Base-by-base conservation (phyloP, 208 protist species). In the Leishmania tarentolae region DNA sequence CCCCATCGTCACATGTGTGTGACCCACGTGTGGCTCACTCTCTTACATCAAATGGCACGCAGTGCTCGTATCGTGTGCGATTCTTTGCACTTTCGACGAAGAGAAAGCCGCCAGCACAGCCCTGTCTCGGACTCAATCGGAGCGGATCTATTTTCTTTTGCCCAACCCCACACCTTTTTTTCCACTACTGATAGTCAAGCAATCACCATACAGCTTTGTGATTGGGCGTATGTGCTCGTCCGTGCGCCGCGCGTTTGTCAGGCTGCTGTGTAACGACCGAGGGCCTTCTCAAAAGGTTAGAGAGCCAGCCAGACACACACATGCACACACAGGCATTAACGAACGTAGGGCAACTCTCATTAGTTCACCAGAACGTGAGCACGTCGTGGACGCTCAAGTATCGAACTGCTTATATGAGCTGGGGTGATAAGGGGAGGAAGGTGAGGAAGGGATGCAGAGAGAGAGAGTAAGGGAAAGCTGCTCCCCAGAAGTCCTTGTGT, bases 251-350 rank as follows among this genome's bases (percentile, higher is more conserved):
- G 35, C 40, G 40, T 15, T 4, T 52, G 4, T 37, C 24, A 17
- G 11, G 15, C 9, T 52, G 68, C 40, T 13, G 44, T 24, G 24
- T 19, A 73, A 44, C 15, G 68, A 52, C 42, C 3, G 24, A 52
- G 11, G 42, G 52, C 52, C 42, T 37, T 24, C 7, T 7, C 24
- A 44, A 53, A 35, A 52, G 42, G 40, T 3, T 24, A 44, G 28
- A 52, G 19, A 28, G 24, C 9, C 65, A 59, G 57, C 4, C 59
- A n/a, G 57, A 13, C 75, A 71, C 40, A 77, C 42, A 78, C 76
- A 78, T 56, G 53, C 56, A 82, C 71, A 81, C 52, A 21, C 24
- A 74, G 47, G 75, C 74, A 68, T 42, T 40, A 9, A 1, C 76
- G 68, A 3, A 40, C 40, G 53, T 42, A 61, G 56, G n/a, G 56